Evolutionary conservation across 2,329 filamentous ascomycete species (phyloP).

Genomic region (Pseudophaeomoniella oleicola): DNA sequence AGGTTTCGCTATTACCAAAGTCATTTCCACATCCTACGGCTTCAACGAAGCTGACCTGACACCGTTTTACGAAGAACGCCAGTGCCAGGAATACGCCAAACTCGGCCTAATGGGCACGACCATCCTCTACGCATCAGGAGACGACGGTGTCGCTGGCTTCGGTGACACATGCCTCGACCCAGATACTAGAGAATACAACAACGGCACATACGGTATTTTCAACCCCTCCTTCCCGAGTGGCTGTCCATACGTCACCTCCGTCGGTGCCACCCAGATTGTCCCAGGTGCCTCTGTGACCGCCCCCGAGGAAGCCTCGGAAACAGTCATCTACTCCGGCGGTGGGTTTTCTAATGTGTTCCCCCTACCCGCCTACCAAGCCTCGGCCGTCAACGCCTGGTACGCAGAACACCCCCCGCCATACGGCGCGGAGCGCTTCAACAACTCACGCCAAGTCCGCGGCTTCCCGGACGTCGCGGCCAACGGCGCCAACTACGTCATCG

Average conservation of each 20-base stretch:
- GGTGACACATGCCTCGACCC: conserved; percentile 33
- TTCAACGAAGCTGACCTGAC: conserved; percentile 45
- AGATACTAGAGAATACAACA: conserved; percentile 23
- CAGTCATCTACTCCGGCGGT: conserved; percentile 28
- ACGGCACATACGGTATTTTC: conserved; percentile 16
- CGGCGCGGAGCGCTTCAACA: conserved; percentile 31
- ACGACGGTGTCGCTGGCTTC: conserved; percentile 25
- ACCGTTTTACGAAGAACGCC: conserved; percentile 35
- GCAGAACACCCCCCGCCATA: conserved; percentile 23
- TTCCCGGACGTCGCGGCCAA: conserved; percentile 35
- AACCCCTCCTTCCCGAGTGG: conserved; percentile 7
- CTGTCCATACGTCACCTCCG: conserved; percentile 36
- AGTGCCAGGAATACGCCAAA: conserved; percentile 48
- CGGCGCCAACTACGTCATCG: conserved; percentile 29
- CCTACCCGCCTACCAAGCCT: conserved; percentile 32
- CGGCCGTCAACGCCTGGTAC: conserved; percentile 26
- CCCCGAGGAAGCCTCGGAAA: conserved; percentile 31
- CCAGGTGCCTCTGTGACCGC: conserved; percentile 11
- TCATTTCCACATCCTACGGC: conserved; percentile 50
- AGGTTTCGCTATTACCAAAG: conserved; percentile 37
- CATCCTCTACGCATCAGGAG: conserved; percentile 45
- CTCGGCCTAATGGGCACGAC: conserved; percentile 48
- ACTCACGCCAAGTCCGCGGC: conserved; percentile 27
- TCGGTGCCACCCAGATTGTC: conserved; percentile 35
- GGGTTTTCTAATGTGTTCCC: conserved; percentile 37